Percentiles rank a stretch among this genome's conserved stretches.
phyloP scores from a whole-genome alignment of 805 yeast genomes.

The Lachancea lanzarotensis region DNA sequence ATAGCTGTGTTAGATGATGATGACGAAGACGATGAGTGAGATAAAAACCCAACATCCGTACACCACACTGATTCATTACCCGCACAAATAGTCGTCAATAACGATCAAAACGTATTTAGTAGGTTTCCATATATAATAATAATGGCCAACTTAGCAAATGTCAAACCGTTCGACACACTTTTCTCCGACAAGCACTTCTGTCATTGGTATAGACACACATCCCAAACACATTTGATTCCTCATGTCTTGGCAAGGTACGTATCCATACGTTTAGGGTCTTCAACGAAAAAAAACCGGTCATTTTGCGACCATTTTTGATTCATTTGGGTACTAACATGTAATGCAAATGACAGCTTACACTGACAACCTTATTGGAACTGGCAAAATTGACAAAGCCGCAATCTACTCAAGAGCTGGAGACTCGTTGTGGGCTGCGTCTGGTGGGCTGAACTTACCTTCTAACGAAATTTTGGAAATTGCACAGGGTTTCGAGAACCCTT shows the following conservation, averaged over 20 bases:
- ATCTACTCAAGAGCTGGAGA: slow-evolving; percentile 93
- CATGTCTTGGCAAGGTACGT: slow-evolving; percentile 46
- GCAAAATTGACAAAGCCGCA: slow-evolving; percentile 87
- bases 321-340: background rate
- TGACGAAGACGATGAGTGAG: slow-evolving; percentile 51
- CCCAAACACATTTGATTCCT: background rate
- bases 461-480: slow-evolving; percentile 71
- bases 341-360: slow-evolving; percentile 68
- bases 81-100: too few relatives aligned
- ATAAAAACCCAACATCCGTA: background rate
- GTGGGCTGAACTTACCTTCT: slow-evolving; percentile 55
- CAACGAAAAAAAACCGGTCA: background rate
- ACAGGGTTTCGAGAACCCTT: slow-evolving; percentile 72
- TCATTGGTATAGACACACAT: too few relatives aligned
- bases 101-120: too few relatives aligned
- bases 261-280: slow-evolving; percentile 4
- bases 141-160: too few relatives aligned
- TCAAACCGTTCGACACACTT: background rate
- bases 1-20: slow-evolving; percentile 47
- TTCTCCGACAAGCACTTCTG: background rate
- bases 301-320: background rate
- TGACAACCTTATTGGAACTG: slow-evolving; percentile 82
- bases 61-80: too few relatives aligned
- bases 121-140: too few relatives aligned
- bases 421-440: slow-evolving; percentile 85